Base-by-base conservation (phyloP, 192 early-diverging fungal genomes). In the Mortierella hygrophila region DNA sequence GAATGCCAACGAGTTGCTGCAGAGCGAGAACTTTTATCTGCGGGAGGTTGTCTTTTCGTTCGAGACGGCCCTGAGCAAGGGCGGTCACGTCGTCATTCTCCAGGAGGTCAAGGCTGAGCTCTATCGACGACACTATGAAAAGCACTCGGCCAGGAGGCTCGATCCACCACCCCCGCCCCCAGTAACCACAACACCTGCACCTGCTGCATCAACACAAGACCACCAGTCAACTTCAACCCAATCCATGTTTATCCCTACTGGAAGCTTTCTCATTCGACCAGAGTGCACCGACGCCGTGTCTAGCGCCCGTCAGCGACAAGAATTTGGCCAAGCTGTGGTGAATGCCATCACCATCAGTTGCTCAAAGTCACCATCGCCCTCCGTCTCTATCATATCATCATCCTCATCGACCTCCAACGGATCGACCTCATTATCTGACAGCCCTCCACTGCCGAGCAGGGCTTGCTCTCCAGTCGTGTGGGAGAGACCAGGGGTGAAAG, bases 1-100 rank as follows among this genome's bases (percentile, higher is more conserved):
- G 37, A 63, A 63, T 29, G 73, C 81, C 15, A n/a, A 86, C 18
- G 89, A 91, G 18, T n/a, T 78, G 8, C 86, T 88, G 41, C 74
- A 87, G 23, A 73, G 72, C 47, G 90, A 93, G 38, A 90, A 77
- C 23, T 88, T 78, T 70, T 91, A 91, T 72, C 75, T 90, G 35
- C 89, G 89, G 44, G 87, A 88, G 49, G 72, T 91, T 4, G 70
- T 89, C 21, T 76, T 90, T 44, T 88, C 85, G 15, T 86, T 92
- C n/a, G 90, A 93, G 76, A 70, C 71, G 6, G 80, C 80, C 0
- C 57, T 90, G 16, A 76, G 55, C 79, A 86, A 81, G 26, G 71
- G 60, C 35, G 84, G 84, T 20, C 73, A 86, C 52, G 44, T 72
- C 6, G 40, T 75, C 18, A 70, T 86, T 15, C 63, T 86, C 1